Percentiles rank a stretch among this genome's conserved stretches.
Evolutionary conservation across 768 basidiomycete species (phyloP).

Genomic region (Phanerochaete carnosa): DNA sequence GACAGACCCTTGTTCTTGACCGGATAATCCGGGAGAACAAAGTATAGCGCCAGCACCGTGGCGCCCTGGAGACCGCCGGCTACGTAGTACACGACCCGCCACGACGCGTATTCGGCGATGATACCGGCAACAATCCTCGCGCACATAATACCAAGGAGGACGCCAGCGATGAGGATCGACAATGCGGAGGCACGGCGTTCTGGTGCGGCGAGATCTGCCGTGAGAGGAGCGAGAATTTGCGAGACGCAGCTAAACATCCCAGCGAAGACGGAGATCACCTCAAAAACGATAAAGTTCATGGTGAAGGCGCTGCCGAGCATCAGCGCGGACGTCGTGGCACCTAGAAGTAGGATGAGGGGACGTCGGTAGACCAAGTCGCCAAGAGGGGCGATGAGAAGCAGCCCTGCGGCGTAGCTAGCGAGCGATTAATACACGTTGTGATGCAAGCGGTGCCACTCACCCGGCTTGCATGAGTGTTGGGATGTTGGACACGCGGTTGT

Average conservation of each 20-base stretch:
- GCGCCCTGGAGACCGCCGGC: conserved; percentile 62
- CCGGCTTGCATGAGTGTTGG: conserved; percentile 66
- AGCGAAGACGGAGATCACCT: conserved; percentile 63
- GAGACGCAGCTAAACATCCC: conserved; percentile 68
- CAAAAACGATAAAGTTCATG: conserved; percentile 50
- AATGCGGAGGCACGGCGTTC: conserved; percentile 68
- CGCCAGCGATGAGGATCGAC: conserved; percentile 58
- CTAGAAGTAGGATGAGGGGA: conserved; percentile 57
- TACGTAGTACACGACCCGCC: conserved; percentile 73
- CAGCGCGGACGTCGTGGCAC: conserved; percentile 49
- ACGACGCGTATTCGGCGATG: conserved; percentile 63
- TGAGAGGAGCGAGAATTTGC: conserved; percentile 66
- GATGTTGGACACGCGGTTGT: conserved; percentile 41
- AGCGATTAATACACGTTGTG: neutral
- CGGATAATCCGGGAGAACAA: conserved; percentile 74
- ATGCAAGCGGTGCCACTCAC: conserved; percentile 29
- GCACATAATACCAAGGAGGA: conserved; percentile 68
- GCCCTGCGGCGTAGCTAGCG: conserved; percentile 18
- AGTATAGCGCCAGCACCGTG: conserved; percentile 54
- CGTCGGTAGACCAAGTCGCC: conserved; percentile 79
- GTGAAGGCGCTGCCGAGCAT: conserved; percentile 70
- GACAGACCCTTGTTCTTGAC: conserved; percentile 60
- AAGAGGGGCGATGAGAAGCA: conserved; percentile 67
- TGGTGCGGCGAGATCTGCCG: conserved; percentile 76
- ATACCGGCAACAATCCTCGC: conserved; percentile 72